A percentile compares a stretch with the other conserved stretches of the same genome.
phyloP scores from a whole-genome alignment of 129 eudicot genomes.

The Artemisia annua region DNA sequence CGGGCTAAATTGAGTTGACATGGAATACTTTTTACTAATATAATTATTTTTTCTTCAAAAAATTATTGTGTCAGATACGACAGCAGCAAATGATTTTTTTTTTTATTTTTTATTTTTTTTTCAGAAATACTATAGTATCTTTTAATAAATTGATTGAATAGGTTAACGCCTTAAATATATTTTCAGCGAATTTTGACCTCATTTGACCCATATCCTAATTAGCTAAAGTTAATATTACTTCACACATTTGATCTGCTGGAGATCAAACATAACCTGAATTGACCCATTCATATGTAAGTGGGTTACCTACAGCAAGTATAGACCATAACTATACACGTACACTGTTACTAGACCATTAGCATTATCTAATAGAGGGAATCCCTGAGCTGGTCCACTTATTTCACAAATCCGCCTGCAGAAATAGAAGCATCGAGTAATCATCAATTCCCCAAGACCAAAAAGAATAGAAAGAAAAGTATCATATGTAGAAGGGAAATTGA shows the following conservation, averaged over 20 bases:
- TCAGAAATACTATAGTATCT: not conserved
- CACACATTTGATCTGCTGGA: too few species aligned
- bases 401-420: conserved; percentile 75
- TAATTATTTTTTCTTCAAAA: too few species aligned
- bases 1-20: not conserved
- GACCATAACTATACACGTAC: conserved; percentile 41
- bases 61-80: too few species aligned
- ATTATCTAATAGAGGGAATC: conserved; percentile 55
- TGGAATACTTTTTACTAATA: not conserved
- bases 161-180: not conserved
- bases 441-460: not conserved
- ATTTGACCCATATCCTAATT: not conserved
- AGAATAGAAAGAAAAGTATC: not conserved
- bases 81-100: not conserved
- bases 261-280: not conserved
- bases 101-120: too few species aligned
- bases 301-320: not conserved
- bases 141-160: not conserved
- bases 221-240: too few species aligned
- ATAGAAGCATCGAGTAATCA: not conserved
- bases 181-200: not conserved
- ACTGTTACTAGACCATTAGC: conserved; percentile 48
- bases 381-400: conserved; percentile 53
- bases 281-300: not conserved
- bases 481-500: not conserved